These are phyloP conservation scores for Seiridium unicorne DNA, from an alignment of 2,329 filamentous ascomycete genomes.

Conservation along the genomic window DNA sequence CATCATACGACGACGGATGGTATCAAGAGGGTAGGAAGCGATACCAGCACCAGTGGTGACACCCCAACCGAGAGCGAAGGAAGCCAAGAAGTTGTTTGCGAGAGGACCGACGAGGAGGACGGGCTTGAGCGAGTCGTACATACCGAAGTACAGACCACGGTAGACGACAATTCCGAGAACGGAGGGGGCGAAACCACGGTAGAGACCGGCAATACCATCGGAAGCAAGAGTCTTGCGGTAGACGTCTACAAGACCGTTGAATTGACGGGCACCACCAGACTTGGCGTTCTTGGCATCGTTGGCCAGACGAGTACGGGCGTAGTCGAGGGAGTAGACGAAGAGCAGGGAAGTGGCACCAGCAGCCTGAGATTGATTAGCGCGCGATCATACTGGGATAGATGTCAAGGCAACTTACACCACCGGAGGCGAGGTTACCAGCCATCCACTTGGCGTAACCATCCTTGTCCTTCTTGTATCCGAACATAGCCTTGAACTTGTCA, in stretches of 20 bases:
- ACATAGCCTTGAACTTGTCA: constrained; percentile 99
- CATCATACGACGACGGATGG: constrained; percentile 99
- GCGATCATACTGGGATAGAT: background rate
- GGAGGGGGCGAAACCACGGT: constrained; percentile 99
- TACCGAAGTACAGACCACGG: constrained; percentile 99
- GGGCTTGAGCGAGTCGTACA: constrained; percentile 99
- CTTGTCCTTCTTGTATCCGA: constrained; percentile 99
- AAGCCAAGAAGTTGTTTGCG: constrained; percentile 98
- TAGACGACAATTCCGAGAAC: constrained; percentile 99
- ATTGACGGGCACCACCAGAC: constrained; percentile 96
- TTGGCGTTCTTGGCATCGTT: constrained; percentile 99
- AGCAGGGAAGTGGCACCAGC: constrained; percentile 99
- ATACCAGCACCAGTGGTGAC: constrained; percentile 99
- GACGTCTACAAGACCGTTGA: constrained; percentile 99
- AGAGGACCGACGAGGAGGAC: constrained; percentile 89
- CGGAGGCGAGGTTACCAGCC: constrained; percentile 98
- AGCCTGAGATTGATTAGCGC: constrained; percentile 48
- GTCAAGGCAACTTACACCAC: constrained; percentile 74
- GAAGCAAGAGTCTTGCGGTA: constrained; percentile 99
- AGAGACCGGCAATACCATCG: constrained; percentile 99
- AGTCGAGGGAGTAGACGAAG: constrained; percentile 99
- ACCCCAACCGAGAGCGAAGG: constrained; percentile 96
- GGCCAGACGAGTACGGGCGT: constrained; percentile 99
- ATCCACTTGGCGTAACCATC: constrained; percentile 99
- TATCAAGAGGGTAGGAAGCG: constrained; percentile 99